Evolutionary conservation across 2,329 filamentous ascomycete genomes (phyloP).

Genomic region (Graphilbum sp.): DNA sequence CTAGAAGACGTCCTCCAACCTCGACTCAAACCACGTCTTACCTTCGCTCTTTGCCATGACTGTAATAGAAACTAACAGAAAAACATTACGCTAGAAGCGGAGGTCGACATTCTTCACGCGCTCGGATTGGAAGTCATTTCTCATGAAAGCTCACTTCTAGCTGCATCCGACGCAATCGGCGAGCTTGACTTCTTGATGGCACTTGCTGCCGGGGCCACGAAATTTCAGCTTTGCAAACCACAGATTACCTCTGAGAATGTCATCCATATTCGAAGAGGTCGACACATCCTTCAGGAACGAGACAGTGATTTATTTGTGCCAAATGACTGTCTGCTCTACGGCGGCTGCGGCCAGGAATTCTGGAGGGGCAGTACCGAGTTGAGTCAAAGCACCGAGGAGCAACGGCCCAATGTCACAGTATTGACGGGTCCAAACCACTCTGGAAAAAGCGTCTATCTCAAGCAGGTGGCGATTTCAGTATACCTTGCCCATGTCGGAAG

Average conservation of each 20-base stretch:
- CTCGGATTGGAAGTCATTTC: conserved; percentile 56
- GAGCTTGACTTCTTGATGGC: conserved; percentile 78
- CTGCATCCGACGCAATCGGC: conserved; percentile 65
- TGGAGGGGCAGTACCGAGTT: neutral
- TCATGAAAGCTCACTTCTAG: conserved; percentile 47
- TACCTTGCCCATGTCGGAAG: conserved; percentile 88
- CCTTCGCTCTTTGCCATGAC: no score
- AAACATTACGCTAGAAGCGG: conserved; percentile 38
- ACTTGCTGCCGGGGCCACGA: conserved; percentile 57
- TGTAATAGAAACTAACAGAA: neutral
- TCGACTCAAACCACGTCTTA: no score
- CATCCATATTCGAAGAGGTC: conserved; percentile 59
- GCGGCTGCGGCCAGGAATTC: conserved; percentile 33
- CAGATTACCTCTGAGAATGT: conserved; percentile 52
- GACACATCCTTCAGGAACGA: conserved; percentile 76
- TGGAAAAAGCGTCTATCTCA: conserved; percentile 90
- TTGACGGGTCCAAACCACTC: conserved; percentile 93
- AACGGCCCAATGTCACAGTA: conserved; percentile 51
- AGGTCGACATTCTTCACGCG: conserved; percentile 74
- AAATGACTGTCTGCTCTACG: conserved; percentile 58
- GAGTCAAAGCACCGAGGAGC: neutral
- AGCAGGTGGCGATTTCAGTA: conserved; percentile 78
- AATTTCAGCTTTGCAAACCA: conserved; percentile 57
- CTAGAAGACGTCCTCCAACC: no score
- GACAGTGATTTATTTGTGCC: conserved; percentile 66